phyloP scores from a whole-genome alignment of 306 rosid species.

The Cucumis hystrix region DNA sequence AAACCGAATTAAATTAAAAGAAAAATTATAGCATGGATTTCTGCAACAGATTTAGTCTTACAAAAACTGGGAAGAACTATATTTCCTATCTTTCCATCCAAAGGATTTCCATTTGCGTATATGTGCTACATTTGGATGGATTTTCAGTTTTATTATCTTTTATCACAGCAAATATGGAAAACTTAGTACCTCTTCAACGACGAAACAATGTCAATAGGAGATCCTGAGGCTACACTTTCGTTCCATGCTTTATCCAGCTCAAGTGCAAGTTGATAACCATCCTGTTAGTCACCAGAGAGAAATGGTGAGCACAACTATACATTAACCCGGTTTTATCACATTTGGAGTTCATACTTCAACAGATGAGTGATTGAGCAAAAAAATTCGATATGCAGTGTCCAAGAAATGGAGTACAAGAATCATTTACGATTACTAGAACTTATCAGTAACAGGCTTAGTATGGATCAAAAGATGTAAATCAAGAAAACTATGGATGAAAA shows the following conservation, averaged over 20 bases:
- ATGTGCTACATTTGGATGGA: not conserved
- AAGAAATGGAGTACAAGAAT: not conserved
- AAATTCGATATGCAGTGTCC: not conserved
- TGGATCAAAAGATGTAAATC: not conserved
- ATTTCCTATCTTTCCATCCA: not conserved
- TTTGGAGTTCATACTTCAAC: not conserved
- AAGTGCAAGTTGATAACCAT: conserved; percentile 76
- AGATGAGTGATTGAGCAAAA: not conserved
- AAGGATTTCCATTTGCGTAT: not conserved
- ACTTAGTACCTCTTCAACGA: conserved; percentile 47
- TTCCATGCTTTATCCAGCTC: conserved; percentile 67
- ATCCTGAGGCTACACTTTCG: conserved; percentile 36
- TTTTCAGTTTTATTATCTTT: not conserved
- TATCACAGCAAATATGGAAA: conserved; percentile 4
- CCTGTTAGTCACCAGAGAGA: conserved; percentile 35
- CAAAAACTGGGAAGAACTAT: not conserved
- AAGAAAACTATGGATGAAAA: not conserved
- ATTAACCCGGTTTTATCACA: not conserved
- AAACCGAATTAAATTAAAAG: not conserved
- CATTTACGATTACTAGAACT: not conserved
- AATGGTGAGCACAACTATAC: not conserved
- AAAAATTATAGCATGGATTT: not conserved
- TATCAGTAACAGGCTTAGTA: not conserved
- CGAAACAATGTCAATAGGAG: conserved; percentile 47
- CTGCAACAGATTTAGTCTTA: not conserved